A percentile compares a stretch with the other conserved stretches of the same genome.
phyloP scores from a whole-genome alignment of 345 rosid genomes.

The Populus simonii region DNA sequence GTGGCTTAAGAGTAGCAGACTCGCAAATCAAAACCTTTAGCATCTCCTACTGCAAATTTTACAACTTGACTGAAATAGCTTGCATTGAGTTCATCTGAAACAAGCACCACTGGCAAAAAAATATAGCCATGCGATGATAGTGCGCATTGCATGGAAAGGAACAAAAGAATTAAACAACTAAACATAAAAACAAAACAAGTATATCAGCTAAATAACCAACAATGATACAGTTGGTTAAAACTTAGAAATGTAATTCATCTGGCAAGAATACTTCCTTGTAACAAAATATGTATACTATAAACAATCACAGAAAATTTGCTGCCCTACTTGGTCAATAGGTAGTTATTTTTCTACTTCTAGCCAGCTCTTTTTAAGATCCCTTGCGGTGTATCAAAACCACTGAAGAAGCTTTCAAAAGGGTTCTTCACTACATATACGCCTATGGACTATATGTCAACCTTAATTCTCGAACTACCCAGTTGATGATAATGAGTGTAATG shows the following conservation, averaged over 20 bases:
- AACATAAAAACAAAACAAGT: slow-evolving; percentile 10
- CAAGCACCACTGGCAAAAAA: not conserved
- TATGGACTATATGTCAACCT: slow-evolving; percentile 32
- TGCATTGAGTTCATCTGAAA: not conserved
- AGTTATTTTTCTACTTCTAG: slow-evolving; percentile 47
- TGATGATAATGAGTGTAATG: slow-evolving; percentile 54
- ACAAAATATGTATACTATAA: slow-evolving; percentile 47
- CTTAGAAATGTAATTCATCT: slow-evolving; percentile 37
- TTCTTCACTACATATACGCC: slow-evolving; percentile 40
- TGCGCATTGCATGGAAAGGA: slow-evolving; percentile 1
- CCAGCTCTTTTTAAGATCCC: slow-evolving; percentile 30
- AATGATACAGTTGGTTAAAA: slow-evolving; percentile 27
- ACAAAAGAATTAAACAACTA: slow-evolving; percentile 12
- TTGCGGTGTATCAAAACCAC: slow-evolving; percentile 35
- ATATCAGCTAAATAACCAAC: slow-evolving; percentile 35
- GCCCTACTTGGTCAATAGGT: slow-evolving; percentile 48
- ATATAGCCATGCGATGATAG: not conserved
- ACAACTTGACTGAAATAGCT: not conserved
- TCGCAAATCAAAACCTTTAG: not conserved
- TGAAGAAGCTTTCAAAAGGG: slow-evolving; percentile 38
- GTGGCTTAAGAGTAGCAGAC: not conserved
- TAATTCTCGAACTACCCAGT: slow-evolving; percentile 36
- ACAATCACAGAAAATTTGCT: slow-evolving; percentile 45
- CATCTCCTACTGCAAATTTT: not conserved
- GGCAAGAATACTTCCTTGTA: slow-evolving; percentile 42